These are phyloP conservation scores for Scenedesmus sp. DNA, from an alignment of 163 green algal species.

Conservation along the genomic window DNA sequence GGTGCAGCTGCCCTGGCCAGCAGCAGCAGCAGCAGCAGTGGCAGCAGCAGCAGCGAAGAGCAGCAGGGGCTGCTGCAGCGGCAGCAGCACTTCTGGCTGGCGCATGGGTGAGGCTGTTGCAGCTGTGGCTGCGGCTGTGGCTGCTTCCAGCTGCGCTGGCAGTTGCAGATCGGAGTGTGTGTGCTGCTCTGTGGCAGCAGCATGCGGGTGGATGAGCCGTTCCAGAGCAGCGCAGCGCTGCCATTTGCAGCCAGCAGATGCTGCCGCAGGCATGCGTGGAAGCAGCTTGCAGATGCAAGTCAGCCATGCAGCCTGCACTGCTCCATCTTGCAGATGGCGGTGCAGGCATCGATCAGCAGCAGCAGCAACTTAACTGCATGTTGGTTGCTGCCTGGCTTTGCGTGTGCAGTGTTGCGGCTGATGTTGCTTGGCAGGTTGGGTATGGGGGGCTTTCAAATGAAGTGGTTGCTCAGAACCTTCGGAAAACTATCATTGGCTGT, in stretches of 20 bases:
- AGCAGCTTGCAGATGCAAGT: neutral
- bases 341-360: neutral
- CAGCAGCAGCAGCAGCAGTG: conserved; percentile 15
- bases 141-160: neutral
- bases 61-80: neutral
- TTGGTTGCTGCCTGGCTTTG: too few species aligned
- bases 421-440: too few species aligned
- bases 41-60: neutral
- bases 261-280: neutral
- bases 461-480: too few species aligned
- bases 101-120: neutral
- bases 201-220: neutral
- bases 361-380: neutral
- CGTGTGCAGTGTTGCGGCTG: too few species aligned
- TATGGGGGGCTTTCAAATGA: too few species aligned
- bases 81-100: conserved; percentile 12
- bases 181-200: neutral
- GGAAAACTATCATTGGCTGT: too few species aligned
- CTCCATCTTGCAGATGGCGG: neutral
- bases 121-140: neutral
- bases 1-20: neutral
- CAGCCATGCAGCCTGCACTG: neutral
- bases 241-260: neutral
- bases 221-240: neutral
- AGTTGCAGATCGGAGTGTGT: too few species aligned